These are phyloP conservation scores for Pseudonectria foliicola DNA, from an alignment of 2,329 filamentous ascomycete genomes.

Conservation along the genomic window DNA sequence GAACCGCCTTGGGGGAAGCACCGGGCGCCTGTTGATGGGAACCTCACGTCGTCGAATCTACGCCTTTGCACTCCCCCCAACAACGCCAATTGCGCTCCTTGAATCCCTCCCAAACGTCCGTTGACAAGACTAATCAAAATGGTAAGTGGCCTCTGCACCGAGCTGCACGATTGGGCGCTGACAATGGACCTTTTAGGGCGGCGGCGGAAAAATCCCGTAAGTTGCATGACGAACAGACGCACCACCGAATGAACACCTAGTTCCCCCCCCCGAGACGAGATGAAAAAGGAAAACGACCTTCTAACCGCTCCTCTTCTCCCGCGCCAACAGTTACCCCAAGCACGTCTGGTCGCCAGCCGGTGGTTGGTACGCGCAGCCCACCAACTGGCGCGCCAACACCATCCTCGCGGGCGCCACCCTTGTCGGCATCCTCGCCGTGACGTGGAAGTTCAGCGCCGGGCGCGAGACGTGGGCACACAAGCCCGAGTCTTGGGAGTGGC, in stretches of 20 bases:
- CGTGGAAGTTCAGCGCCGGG: constrained; percentile 67
- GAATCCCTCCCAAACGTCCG: constrained; percentile 22
- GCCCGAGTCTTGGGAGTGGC: constrained; percentile 71
- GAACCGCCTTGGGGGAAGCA: constrained; percentile 4
- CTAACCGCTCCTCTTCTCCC: constrained; percentile 7
- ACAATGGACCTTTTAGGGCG: constrained; percentile 53
- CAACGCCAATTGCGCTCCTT: constrained; percentile 26
- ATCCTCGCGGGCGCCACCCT: constrained; percentile 64
- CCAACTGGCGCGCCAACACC: constrained; percentile 94
- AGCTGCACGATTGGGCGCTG: constrained; percentile 24
- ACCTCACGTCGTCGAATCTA: constrained; percentile 6
- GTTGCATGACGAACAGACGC: constrained; percentile 20
- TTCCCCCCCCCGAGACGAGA: constrained; percentile 5
- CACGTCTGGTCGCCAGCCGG: constrained; percentile 98
- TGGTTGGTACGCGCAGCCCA: constrained; percentile 93
- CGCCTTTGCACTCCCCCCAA: constrained; percentile 14
- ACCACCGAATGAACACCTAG: constrained; percentile 6
- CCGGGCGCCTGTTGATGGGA: not conserved
- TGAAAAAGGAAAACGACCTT: constrained; percentile 10
- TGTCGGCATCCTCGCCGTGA: constrained; percentile 58
- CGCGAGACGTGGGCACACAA: constrained; percentile 67
- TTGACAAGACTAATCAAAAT: constrained; percentile 42
- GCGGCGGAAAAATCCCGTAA: constrained; percentile 62
- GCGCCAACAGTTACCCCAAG: constrained; percentile 73
- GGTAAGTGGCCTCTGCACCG: constrained; percentile 33